Evolutionary conservation across 2,329 filamentous ascomycete species (phyloP), one percentile per base, ranked within the genome.

Genomic region (Nemania serpens): DNA sequence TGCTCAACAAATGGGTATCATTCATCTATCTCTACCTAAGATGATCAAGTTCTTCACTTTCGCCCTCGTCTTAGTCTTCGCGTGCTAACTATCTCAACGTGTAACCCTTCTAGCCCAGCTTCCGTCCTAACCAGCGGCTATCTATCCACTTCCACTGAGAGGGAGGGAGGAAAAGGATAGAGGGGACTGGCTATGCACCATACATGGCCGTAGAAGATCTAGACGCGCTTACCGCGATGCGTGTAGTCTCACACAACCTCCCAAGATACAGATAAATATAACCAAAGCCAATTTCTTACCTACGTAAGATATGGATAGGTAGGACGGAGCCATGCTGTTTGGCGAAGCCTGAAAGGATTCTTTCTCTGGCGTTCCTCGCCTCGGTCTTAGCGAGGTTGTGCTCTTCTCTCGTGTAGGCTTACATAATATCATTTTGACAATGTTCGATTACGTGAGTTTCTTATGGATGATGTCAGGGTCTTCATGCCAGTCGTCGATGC

Each of bases 401-500:
- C 10, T 52, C 13, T 43, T 43, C 39, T 47, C 22, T 55, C 20
- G 25, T 36, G 25, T 29, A 29, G 25, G 25, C 36, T 57, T 57
- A 41, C n/a, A 18, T 45, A 3, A 11, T 34, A 37, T 41, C 42
- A 10, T 7, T 54, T 34, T 36, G 6, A n/a, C 43, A 45, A 45
- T 20, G 58, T 37, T 58, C 37, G 29, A 18, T 29, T 83, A 97
- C 72, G 92, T 93, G 77, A 98, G 97, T 79, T 97, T 98, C 73
- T 92, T 95, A 79, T 98, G 94, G 74, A 99, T 98, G 71, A 99
- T 95, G 74, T 99, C 94, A 17, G 95, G 95, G 75, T 99, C 97
- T 84, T 99, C 95, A 76, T 99, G 95, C 95, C 95, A 99, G 82
- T 99, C 95, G 74, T 98, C 95, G 75, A 97, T 94, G 78, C 93